phyloP scores from a whole-genome alignment of 2,329 filamentous ascomycete species.

The Pyricularia grisea region DNA sequence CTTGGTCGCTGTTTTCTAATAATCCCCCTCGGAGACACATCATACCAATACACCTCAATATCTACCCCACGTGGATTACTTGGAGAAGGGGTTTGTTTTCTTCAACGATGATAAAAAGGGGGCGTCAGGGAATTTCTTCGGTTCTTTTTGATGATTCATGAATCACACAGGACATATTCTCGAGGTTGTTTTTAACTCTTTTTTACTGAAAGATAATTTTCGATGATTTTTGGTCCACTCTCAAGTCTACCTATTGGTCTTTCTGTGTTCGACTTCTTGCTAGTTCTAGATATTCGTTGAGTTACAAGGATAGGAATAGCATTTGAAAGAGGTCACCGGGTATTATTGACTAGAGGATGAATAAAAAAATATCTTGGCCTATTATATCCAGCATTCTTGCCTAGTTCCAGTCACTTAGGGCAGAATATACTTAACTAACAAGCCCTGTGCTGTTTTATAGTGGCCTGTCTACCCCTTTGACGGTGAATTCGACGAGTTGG shows the following conservation, averaged over 20 bases:
- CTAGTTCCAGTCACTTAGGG: not conserved
- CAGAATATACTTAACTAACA: not conserved
- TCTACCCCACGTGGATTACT: not conserved
- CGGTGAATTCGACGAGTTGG: too few relatives aligned
- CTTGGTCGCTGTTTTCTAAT: not conserved
- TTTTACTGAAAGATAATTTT: not conserved
- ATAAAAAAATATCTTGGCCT: not conserved
- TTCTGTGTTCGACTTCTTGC: not conserved
- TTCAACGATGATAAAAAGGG: not conserved
- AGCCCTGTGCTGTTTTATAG: too few relatives aligned
- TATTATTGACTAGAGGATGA: not conserved
- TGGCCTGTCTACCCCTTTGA: too few relatives aligned
- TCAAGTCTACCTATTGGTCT: not conserved
- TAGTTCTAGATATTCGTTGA: not conserved
- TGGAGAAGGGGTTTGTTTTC: not conserved
- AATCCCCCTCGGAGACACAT: not conserved
- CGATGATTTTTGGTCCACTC: constrained; percentile 4
- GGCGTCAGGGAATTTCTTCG: constrained; percentile 1
- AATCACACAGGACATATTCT: constrained; percentile 4
- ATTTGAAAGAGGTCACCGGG: not conserved
- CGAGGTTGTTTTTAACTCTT: not conserved
- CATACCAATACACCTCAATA: not conserved
- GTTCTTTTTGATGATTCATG: constrained; percentile 5
- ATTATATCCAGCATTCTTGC: not conserved
- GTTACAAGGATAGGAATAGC: not conserved